Conservation (phyloP, 495 filamentous ascomycete genomes). For the Neurospora pannonica region DNA sequence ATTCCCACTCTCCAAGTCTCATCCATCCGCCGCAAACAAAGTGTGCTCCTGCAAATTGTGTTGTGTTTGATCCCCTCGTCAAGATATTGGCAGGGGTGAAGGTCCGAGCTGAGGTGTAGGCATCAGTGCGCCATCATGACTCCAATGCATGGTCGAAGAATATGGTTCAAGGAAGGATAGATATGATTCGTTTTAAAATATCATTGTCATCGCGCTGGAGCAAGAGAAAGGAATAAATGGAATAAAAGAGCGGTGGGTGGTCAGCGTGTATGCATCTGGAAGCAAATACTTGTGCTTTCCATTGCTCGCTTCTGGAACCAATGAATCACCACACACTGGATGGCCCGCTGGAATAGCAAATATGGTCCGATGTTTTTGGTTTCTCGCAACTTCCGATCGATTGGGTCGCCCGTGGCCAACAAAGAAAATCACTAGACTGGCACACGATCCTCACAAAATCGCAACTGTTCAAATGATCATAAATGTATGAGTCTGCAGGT, state of each 20-base stretch:
- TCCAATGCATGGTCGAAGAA: background rate
- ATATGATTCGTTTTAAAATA: background rate
- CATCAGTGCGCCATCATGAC: background rate
- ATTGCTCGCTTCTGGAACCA: background rate
- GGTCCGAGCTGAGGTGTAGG: background rate
- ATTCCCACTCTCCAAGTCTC: background rate
- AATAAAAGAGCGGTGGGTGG: background rate
- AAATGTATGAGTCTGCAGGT: background rate
- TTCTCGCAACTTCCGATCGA: background rate
- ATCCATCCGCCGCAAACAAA: background rate
- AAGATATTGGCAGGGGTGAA: background rate
- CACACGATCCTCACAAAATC: background rate
- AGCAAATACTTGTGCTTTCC: background rate
- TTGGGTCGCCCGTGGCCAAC: background rate
- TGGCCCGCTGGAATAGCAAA: background rate
- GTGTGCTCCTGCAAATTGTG: background rate
- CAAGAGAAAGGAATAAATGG: background rate
- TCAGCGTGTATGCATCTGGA: background rate
- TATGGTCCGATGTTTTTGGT: background rate
- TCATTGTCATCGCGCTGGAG: background rate
- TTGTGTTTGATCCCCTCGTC: background rate
- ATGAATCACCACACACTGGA: background rate
- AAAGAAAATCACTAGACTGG: background rate
- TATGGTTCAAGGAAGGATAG: too few species aligned
- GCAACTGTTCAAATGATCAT: background rate